These are phyloP conservation scores for Lepiota subincarnata DNA, from an alignment of 768 basidiomycete species.

Conservation along the genomic window DNA sequence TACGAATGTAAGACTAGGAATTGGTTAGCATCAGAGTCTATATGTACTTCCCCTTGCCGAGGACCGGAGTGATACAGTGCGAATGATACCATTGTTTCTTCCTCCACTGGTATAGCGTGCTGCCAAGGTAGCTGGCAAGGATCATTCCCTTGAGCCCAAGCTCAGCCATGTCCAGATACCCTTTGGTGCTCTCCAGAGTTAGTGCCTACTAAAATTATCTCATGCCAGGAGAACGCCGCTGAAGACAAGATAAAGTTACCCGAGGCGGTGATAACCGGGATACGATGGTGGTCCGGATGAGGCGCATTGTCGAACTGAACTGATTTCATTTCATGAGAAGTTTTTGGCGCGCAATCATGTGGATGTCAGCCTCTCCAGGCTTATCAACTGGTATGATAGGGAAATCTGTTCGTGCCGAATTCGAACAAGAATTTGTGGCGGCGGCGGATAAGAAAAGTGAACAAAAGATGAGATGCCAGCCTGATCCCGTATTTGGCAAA, in stretches of 20 bases:
- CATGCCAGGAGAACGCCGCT: no score
- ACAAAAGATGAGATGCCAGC: no score
- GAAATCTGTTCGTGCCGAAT: slow-evolving; percentile 89
- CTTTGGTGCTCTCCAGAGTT: neutral
- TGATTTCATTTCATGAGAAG: slow-evolving; percentile 72
- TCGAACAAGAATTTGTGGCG: slow-evolving; percentile 77
- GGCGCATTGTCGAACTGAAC: slow-evolving; percentile 47
- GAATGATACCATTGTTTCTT: slow-evolving; percentile 94
- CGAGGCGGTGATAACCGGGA: no score
- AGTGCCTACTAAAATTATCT: no score
- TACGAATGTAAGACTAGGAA: no score
- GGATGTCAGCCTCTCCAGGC: slow-evolving; percentile 74
- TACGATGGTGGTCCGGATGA: no score
- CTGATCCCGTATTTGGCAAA: no score
- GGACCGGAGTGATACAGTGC: slow-evolving; percentile 91
- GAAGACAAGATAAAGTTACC: no score
- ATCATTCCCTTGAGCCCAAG: slow-evolving; percentile 95
- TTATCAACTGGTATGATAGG: slow-evolving; percentile 93
- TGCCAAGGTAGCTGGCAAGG: slow-evolving; percentile 94
- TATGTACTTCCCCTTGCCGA: slow-evolving; percentile 62
- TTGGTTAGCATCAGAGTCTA: slow-evolving; percentile 45
- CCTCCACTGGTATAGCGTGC: slow-evolving; percentile 70
- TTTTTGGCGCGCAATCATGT: no score
- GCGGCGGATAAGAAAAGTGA: slow-evolving; percentile 35
- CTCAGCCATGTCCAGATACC: slow-evolving; percentile 58